Conservation (phyloP, 768 basidiomycete genomes). For the Kondoa subrosea region DNA sequence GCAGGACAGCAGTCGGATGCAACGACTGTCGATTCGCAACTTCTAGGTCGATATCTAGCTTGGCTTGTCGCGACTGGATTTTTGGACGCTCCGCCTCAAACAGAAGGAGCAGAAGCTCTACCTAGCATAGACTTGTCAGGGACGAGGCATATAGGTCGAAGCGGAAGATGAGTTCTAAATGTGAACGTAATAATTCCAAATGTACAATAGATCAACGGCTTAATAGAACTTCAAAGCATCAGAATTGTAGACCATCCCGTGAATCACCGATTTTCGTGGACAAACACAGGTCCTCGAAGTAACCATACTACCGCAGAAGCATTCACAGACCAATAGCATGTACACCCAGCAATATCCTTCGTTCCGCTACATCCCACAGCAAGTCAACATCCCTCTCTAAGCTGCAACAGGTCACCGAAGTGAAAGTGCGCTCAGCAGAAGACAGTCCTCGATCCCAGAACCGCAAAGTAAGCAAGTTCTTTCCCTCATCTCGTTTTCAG, state of each 20-base stretch:
- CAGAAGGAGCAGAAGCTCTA: slow-evolving; percentile 5
- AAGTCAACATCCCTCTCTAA: too few species aligned
- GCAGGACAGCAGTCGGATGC: slow-evolving; percentile 34
- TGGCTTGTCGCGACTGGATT: slow-evolving; percentile 82
- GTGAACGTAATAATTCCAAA: background rate
- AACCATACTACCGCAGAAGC: too few species aligned
- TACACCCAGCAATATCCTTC: too few species aligned
- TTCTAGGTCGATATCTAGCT: slow-evolving; percentile 75
- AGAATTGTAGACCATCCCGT: too few species aligned
- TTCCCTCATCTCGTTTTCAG: background rate
- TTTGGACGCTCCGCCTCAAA: slow-evolving; percentile 33
- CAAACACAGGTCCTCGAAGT: too few species aligned
- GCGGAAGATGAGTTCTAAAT: background rate
- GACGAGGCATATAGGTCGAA: slow-evolving; percentile 1
- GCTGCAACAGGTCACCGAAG: background rate
- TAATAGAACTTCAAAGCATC: background rate
- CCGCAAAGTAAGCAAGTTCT: background rate
- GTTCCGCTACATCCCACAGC: too few species aligned
- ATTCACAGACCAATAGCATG: too few species aligned
- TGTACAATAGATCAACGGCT: background rate
- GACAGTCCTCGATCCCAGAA: background rate
- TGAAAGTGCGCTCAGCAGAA: background rate
- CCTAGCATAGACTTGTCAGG: slow-evolving; percentile 7
- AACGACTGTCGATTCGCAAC: slow-evolving; percentile 51
- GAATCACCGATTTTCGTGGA: too few species aligned